Evolutionary conservation across 2,329 filamentous ascomycete species (phyloP).

Genomic region (Fusarium mundagurra): DNA sequence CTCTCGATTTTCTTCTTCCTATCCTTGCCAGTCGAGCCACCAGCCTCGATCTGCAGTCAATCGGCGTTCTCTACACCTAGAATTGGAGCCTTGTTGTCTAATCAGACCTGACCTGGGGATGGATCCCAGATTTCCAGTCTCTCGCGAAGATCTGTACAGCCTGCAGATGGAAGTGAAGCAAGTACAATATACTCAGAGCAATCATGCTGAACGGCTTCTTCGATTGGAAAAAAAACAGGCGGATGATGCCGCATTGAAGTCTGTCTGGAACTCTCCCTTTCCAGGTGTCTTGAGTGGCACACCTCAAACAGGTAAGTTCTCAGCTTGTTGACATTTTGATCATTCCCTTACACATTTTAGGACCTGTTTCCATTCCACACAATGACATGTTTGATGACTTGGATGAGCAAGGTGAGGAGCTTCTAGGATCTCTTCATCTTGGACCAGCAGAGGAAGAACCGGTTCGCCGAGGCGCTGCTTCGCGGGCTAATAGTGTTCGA

Average conservation of each 20-base stretch:
- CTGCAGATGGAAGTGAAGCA: slow-evolving; percentile 77
- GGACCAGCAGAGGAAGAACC: slow-evolving; percentile 85
- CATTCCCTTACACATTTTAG: slow-evolving; percentile 56
- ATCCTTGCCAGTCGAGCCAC: neutral
- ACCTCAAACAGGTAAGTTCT: slow-evolving; percentile 80
- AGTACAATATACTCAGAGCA: slow-evolving; percentile 70
- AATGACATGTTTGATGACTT: slow-evolving; percentile 89
- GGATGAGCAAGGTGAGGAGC: slow-evolving; percentile 83
- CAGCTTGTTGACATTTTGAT: neutral
- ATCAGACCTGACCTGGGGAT: slow-evolving; percentile 55
- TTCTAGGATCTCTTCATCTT: slow-evolving; percentile 83
- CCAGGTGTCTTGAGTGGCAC: slow-evolving; percentile 85
- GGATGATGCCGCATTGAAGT: slow-evolving; percentile 77
- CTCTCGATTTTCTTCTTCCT: neutral
- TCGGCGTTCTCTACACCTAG: neutral
- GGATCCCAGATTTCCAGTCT: slow-evolving; percentile 69
- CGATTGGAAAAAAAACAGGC: slow-evolving; percentile 73
- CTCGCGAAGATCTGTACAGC: slow-evolving; percentile 72
- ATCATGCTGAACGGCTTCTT: slow-evolving; percentile 69
- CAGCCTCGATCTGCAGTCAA: neutral
- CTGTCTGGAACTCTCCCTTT: slow-evolving; percentile 94
- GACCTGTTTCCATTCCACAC: slow-evolving; percentile 81
- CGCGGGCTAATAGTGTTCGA: slow-evolving; percentile 93
- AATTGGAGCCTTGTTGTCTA: neutral
- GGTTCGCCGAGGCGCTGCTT: slow-evolving; percentile 84